phyloP scores from a whole-genome alignment of 495 filamentous ascomycete genomes.

The Sporormia fimetaria region DNA sequence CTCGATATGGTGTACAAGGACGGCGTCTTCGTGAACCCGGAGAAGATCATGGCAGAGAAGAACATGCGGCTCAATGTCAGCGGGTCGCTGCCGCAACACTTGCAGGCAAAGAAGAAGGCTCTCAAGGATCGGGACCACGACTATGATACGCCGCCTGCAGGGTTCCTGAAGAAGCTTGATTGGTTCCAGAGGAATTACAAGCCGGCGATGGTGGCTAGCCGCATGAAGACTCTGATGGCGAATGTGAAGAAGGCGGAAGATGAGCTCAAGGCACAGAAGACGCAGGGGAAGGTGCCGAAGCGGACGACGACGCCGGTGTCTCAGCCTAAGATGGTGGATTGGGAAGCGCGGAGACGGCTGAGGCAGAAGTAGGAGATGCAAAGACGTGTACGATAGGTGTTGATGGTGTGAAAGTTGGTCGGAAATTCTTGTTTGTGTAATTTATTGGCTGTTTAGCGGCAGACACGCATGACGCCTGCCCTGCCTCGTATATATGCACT shows the following conservation, averaged over 20 bases:
- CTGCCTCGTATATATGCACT: no score
- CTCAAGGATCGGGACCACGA: conserved; percentile 2
- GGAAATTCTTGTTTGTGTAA: conserved; percentile 1
- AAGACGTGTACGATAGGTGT: conserved; percentile 15
- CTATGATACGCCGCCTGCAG: conserved; percentile 18
- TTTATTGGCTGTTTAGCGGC: no score
- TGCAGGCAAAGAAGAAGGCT: not conserved
- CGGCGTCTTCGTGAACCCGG: not conserved
- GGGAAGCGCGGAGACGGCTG: conserved; percentile 25
- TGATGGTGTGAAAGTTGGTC: not conserved
- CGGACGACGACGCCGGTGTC: conserved; percentile 35
- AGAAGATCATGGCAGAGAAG: not conserved
- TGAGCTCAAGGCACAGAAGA: not conserved
- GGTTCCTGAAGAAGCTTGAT: conserved; percentile 16
- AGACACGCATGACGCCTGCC: no score
- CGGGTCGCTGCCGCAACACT: not conserved
- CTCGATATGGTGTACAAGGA: not conserved
- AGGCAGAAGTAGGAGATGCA: conserved; percentile 28
- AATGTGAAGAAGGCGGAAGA: conserved; percentile 29
- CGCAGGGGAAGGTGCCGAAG: conserved; percentile 9
- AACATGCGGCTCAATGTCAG: conserved; percentile 1
- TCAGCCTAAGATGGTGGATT: conserved; percentile 37
- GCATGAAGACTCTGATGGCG: conserved; percentile 3
- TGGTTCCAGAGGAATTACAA: conserved; percentile 30
- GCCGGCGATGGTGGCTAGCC: conserved; percentile 18